These are phyloP conservation scores for Yamadazyma dushanensis DNA, from an alignment of 1,139 yeast genomes.

Conservation along the genomic window DNA sequence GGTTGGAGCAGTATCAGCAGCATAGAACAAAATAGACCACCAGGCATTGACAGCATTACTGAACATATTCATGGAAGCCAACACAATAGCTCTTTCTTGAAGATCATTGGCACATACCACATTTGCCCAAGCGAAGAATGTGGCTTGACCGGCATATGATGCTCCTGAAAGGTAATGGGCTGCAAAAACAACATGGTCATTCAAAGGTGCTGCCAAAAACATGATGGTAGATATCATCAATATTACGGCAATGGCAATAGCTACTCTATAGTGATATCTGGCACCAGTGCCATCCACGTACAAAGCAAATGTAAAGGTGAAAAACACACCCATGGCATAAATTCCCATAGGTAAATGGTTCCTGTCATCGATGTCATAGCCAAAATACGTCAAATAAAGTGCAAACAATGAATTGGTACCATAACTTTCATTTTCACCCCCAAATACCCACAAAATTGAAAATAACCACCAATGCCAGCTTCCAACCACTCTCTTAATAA, in stretches of 20 bases:
- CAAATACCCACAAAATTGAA: conserved; percentile 54
- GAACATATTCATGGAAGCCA: conserved; percentile 66
- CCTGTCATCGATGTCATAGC: conserved; percentile 45
- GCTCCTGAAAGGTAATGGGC: conserved; percentile 58
- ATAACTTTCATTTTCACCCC: conserved; percentile 61
- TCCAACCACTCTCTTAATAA: conserved; percentile 48
- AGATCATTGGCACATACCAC: conserved; percentile 52
- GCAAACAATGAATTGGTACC: conserved; percentile 54
- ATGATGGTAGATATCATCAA: conserved; percentile 48
- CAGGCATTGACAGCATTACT: conserved; percentile 63
- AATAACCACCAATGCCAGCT: conserved; percentile 63
- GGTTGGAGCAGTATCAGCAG: conserved; percentile 51
- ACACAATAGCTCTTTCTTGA: conserved; percentile 56
- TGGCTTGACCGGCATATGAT: conserved; percentile 57
- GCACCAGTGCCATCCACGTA: conserved; percentile 52
- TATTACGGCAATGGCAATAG: conserved; percentile 38
- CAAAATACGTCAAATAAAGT: conserved; percentile 45
- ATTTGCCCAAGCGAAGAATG: conserved; percentile 63
- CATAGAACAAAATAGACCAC: conserved; percentile 57
- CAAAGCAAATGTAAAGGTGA: conserved; percentile 47
- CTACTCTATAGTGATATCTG: conserved; percentile 52
- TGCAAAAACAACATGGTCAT: conserved; percentile 40
- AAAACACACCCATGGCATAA: conserved; percentile 51
- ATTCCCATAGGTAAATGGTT: conserved; percentile 61
- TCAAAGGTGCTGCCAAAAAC: conserved; percentile 27